A percentile compares a stretch with the other conserved stretches of the same genome.
phyloP scores from a whole-genome alignment of 1,284 basidiomycete species.

The Leccinum fallax region DNA sequence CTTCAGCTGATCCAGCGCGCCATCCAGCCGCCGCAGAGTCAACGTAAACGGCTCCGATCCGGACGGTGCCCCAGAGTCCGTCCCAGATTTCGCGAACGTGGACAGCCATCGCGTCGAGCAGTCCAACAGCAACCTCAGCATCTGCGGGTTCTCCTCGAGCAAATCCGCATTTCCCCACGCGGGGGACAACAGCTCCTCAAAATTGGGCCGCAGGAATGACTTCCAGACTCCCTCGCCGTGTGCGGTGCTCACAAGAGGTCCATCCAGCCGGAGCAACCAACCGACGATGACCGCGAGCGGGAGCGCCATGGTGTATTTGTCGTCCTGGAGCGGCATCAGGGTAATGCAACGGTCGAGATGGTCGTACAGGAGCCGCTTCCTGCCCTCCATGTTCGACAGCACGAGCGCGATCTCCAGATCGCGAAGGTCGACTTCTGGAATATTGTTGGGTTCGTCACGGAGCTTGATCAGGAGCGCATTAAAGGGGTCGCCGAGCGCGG shows the following conservation, averaged over 20 bases:
- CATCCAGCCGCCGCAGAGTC: not conserved
- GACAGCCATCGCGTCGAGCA: constrained; percentile 5
- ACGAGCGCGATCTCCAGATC: constrained; percentile 9
- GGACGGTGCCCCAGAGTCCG: not conserved
- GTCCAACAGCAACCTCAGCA: constrained; percentile 6
- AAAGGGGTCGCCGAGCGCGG: constrained; percentile 3
- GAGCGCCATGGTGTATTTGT: constrained; percentile 3
- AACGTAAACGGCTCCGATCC: not conserved
- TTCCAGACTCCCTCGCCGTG: not conserved
- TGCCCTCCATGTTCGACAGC: constrained; percentile 1
- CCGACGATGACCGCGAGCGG: constrained; percentile 6
- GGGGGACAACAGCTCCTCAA: constrained; percentile 3
- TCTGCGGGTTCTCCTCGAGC: constrained; percentile 11
- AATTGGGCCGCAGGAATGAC: constrained; percentile 3
- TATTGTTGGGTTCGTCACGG: not conserved
- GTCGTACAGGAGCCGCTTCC: constrained; percentile 6
- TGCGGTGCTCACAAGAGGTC: not conserved
- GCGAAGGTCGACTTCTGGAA: constrained; percentile 7
- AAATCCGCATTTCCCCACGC: constrained; percentile 6
- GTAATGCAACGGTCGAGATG: constrained; percentile 6
- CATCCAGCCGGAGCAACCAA: constrained; percentile 9
- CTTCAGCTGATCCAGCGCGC: not conserved
- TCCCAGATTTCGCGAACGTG: not conserved
- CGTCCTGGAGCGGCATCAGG: not conserved
- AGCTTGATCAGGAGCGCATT: constrained; percentile 3